These are phyloP conservation scores for Earliella scabrosa DNA, from an alignment of 1,284 basidiomycete species.

Conservation along the genomic window DNA sequence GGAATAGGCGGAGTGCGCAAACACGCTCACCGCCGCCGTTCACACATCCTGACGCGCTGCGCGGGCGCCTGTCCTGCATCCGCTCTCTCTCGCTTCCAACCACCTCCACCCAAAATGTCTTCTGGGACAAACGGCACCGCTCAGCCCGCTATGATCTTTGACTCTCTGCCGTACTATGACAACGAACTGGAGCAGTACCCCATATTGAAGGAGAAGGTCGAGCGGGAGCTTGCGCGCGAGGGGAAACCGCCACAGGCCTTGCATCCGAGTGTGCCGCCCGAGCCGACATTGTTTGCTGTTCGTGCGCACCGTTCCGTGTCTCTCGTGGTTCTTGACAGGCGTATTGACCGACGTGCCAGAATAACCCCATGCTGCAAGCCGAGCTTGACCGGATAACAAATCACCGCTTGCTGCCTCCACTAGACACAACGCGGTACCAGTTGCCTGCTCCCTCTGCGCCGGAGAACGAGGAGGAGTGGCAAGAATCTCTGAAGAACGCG, in stretches of 20 bases:
- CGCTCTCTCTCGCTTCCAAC: conserved; percentile 21
- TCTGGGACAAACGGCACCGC: conserved; percentile 17
- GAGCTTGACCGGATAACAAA: conserved; percentile 77
- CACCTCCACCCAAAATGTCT: conserved; percentile 20
- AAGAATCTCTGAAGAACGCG: conserved; percentile 77
- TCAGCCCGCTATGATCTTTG: conserved; percentile 49
- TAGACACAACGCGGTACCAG: conserved; percentile 85
- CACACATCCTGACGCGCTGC: conserved; percentile 17
- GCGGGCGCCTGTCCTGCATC: conserved; percentile 12
- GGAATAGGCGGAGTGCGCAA: conserved; percentile 23
- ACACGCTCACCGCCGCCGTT: conserved; percentile 3
- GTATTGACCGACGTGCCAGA: conserved; percentile 41
- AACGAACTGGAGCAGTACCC: conserved; percentile 86
- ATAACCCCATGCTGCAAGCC: conserved; percentile 66
- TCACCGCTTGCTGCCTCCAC: conserved; percentile 68
- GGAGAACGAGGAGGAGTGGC: conserved; percentile 81
- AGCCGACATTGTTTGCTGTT: conserved; percentile 72
- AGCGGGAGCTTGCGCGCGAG: conserved; percentile 72
- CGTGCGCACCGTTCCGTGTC: conserved; percentile 31
- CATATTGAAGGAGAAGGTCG: conserved; percentile 71
- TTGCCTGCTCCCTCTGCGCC: conserved; percentile 71
- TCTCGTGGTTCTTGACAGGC: neutral
- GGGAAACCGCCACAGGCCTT: conserved; percentile 55
- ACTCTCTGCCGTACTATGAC: conserved; percentile 95
- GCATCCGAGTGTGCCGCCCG: conserved; percentile 75